Percentiles rank a stretch among this genome's conserved stretches.
Conservation (phyloP, 345 rosid species). For the Litchi chinensis region DNA sequence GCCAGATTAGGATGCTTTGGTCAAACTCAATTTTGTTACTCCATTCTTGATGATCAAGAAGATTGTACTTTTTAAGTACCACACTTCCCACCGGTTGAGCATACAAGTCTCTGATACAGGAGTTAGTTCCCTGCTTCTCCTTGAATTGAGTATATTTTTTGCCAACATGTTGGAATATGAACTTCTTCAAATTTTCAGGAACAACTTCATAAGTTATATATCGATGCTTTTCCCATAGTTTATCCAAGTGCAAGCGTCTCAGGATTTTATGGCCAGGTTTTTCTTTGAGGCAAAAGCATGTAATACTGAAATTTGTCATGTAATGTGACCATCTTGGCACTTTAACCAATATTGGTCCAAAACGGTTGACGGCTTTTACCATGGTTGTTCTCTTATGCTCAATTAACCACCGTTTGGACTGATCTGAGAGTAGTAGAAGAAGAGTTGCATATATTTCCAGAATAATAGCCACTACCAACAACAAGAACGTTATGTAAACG, state of each 20-base stretch:
- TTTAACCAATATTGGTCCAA: background rate
- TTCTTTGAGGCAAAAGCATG: background rate
- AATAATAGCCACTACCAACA: slow-evolving; percentile 4
- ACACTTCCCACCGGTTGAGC: background rate
- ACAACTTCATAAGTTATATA: too few species aligned
- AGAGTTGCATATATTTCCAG: background rate
- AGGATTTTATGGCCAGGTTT: background rate
- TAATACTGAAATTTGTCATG: slow-evolving; percentile 12
- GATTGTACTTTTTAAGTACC: background rate
- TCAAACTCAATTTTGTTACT: background rate
- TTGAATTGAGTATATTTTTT: background rate
- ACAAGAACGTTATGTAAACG: background rate
- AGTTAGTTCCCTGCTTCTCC: background rate
- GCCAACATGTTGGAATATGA: background rate
- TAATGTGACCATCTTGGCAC: slow-evolving; percentile 1
- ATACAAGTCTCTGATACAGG: background rate
- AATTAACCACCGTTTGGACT: background rate
- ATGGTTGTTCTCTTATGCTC: background rate
- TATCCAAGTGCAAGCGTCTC: background rate
- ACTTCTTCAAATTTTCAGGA: background rate
- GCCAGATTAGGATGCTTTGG: slow-evolving; percentile 16
- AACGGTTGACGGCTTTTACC: background rate
- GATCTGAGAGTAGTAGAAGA: slow-evolving; percentile 9
- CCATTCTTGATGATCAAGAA: background rate
- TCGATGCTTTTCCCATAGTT: slow-evolving; percentile 5